Base-by-base conservation (phyloP, 163 green algal genomes). In the Volvox carteri region DNA sequence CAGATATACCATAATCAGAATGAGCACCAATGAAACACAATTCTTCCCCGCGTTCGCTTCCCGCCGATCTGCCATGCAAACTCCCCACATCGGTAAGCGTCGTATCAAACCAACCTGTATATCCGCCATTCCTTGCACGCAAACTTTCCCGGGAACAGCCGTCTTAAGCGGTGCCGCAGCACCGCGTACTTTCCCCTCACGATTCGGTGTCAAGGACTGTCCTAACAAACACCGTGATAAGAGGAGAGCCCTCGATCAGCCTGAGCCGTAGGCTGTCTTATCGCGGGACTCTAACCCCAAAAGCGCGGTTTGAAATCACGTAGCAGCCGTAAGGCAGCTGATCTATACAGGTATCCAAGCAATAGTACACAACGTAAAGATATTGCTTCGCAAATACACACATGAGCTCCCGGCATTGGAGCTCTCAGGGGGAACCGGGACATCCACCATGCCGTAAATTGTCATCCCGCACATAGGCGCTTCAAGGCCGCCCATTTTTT, bases 61-160 rank as follows among this genome's bases (percentile, higher is more conserved):
- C 73, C 73, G 73, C 73, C 73, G 73, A 80, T 80, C 73, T 80
- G n/a, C 41, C 9, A n/a, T 25, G 65, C 46, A 33, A 46, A 30
- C 65, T 19, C 65, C 46, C 33, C 56, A 19, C n/a, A n/a, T n/a
- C n/a, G n/a, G n/a, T n/a, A n/a, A n/a, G n/a, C n/a, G n/a, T n/a
- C n/a, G n/a, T n/a, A n/a, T n/a, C n/a, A 80, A n/a, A 80, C 70
- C 23, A 56, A 81, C 75, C 75, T 68, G 75, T 52, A 84, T 33
- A 33, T 84, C 75, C 50, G 75, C 75, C 75, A 84, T 84, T 30
- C 37, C 70, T 72, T 39, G 23, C 8, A 33, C 19, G 25, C 60
- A 72, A 72, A 72, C 60, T 19, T 65, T 65, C 54, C 28, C 25
- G 19, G 25, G 54, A 30, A 23, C 54, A 30, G 54, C 54, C 8